phyloP scores from a whole-genome alignment of 2,329 filamentous ascomycete genomes.

The Zasmidium citrigriseum region DNA sequence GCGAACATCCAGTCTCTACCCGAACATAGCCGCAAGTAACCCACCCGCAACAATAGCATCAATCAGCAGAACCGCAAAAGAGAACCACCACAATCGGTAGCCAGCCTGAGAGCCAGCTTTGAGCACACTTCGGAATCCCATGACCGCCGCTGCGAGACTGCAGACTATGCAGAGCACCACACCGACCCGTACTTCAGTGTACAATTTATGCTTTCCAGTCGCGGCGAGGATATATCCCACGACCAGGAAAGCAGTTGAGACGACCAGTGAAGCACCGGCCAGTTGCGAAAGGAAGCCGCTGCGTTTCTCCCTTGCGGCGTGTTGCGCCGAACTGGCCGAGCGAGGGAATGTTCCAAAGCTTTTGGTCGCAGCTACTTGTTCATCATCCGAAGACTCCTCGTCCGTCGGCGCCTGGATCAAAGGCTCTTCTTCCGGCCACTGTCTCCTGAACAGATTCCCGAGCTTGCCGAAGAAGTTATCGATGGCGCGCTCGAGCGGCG shows the following conservation, averaged over 20 bases:
- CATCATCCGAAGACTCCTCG: slow-evolving; percentile 34
- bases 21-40: slow-evolving; percentile 54
- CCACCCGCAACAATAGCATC: slow-evolving; percentile 55
- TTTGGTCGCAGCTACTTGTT: slow-evolving; percentile 14
- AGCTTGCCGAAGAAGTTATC: slow-evolving; percentile 55
- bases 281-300: not conserved
- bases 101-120: no score
- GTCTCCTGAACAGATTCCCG: slow-evolving; percentile 35
- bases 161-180: slow-evolving; percentile 69
- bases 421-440: slow-evolving; percentile 29
- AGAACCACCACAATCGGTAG: slow-evolving; percentile 47
- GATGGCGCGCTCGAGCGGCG: slow-evolving; percentile 59
- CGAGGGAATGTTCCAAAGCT: slow-evolving; percentile 21
- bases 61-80: slow-evolving; percentile 46
- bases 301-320: not conserved
- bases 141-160: slow-evolving; percentile 64
- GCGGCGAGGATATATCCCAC: slow-evolving; percentile 66
- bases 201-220: slow-evolving; percentile 67
- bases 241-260: slow-evolving; percentile 55
- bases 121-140: slow-evolving; percentile 61
- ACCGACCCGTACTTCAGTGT: slow-evolving; percentile 72
- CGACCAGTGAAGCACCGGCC: slow-evolving; percentile 52
- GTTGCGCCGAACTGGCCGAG: not conserved
- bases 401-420: slow-evolving; percentile 26
- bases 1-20: slow-evolving; percentile 9